Base-by-base conservation (phyloP, 2,329 filamentous ascomycete species). In the Cercospora canescens region DNA sequence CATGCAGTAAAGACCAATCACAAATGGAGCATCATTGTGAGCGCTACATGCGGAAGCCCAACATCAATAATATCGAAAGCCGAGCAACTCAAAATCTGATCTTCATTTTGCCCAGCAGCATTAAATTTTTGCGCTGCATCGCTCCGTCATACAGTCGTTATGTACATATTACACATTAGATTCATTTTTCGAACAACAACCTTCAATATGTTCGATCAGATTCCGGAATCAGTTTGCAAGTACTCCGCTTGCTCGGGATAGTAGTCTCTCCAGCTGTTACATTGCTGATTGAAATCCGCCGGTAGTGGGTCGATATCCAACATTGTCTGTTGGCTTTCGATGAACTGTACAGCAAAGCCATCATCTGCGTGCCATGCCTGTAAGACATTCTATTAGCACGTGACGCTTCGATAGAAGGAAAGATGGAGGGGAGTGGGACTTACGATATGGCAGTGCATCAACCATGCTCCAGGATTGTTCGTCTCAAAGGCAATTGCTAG, bases 381-480 rank as follows among this genome's bases (percentile, higher is more conserved):
- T 3, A 8, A 21, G 8, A 11, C 32, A 8, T 3, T 35, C 14
- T 12, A 35, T 35, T 35, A 35, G 32, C 8, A 35, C 8, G n/a
- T n/a, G n/a, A n/a, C n/a, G n/a, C n/a, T n/a, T n/a, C 28, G 14
- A 24, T 14, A 55, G 24, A 28, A 35, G 11, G 2, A 8, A 48
- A 35, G 58, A 14, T 21, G 28, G 37, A 45, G 4, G 12, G 30
- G 34, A 52, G 5, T 12, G 18, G n/a, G 54, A 70, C 71, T 67
- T 59, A 72, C 78, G 63, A 81, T 80, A 71, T 81, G 79, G 63
- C 79, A 81, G 65, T 81, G 79, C 71, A 80, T 72, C 14, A 80
- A 69, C 80, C 80, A 82, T 1, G 79, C 75, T 6, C 80, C 80
- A 1, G 80, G 79, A 65, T 82, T 82, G 64, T 81, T 77, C 28